A percentile compares a stretch with the other conserved stretches of the same genome.
Evolutionary conservation across 345 rosid species (phyloP).

Genomic region (Gossypium turneri): DNA sequence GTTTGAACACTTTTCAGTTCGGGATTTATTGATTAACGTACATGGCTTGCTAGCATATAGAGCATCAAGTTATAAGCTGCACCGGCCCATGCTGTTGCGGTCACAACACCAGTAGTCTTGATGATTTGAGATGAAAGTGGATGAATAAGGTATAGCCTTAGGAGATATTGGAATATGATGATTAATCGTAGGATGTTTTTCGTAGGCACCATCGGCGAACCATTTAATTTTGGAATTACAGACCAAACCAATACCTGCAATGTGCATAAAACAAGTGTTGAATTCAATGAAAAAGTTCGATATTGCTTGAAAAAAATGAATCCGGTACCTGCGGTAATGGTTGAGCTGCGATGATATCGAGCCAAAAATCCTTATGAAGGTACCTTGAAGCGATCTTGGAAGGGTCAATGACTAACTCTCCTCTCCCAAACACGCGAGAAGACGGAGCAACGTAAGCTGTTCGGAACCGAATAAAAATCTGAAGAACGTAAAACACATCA

Average conservation of each 20-base stretch:
- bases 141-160: conserved; percentile 58
- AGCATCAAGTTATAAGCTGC: conserved; percentile 93
- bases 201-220: conserved; percentile 74
- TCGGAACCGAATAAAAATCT: conserved; percentile 40
- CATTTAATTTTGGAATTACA: conserved; percentile 60
- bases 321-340: conserved; percentile 57
- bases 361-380: conserved; percentile 42
- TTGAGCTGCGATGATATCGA: conserved; percentile 41
- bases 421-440: conserved; percentile 63
- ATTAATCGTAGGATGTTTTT: conserved; percentile 75
- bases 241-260: conserved; percentile 81
- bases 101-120: conserved; percentile 79
- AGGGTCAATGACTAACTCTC: conserved; percentile 51
- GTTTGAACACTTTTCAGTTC: not conserved
- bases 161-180: conserved; percentile 73
- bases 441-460: conserved; percentile 63
- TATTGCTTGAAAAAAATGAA: not conserved
- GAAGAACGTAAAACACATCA: conserved; percentile 45
- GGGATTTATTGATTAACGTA: conserved; percentile 30
- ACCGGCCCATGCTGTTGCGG: conserved; percentile 94
- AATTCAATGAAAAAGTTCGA: not conserved
- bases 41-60: conserved; percentile 97
- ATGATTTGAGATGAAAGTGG: conserved; percentile 78
- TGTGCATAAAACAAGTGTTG: not conserved
- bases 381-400: conserved; percentile 43